Percentiles rank a stretch among this genome's conserved stretches.
Conservation (phyloP, 2,329 filamentous ascomycete species). For the Graphium sp. region DNA sequence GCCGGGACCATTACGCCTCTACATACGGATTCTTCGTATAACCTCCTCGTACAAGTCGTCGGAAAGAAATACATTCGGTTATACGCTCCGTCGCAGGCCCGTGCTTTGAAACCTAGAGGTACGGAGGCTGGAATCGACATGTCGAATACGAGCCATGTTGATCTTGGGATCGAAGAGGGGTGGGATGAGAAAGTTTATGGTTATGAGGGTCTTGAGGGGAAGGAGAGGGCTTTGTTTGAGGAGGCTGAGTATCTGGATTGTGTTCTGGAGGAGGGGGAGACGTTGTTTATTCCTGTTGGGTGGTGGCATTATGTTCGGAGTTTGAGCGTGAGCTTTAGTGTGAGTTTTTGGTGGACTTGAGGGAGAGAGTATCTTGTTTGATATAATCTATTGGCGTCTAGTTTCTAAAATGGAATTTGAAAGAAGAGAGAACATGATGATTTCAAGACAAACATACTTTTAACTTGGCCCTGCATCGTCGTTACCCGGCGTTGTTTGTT, state of each 20-base stretch:
- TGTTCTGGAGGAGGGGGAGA: constrained; percentile 66
- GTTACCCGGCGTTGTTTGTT: constrained; percentile 2
- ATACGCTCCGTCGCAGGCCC: constrained; percentile 52
- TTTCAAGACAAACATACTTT: no score
- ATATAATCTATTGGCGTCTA: no score
- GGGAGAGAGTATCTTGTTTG: no score
- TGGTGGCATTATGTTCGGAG: constrained; percentile 98
- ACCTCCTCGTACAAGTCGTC: constrained; percentile 77
- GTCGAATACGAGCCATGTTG: constrained; percentile 74
- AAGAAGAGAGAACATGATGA: no score
- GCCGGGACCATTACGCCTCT: constrained; percentile 76
- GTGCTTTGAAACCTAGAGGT: constrained; percentile 41
- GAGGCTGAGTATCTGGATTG: constrained; percentile 55
- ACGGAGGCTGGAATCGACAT: constrained; percentile 65
- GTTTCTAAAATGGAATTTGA: no score
- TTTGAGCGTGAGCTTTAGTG: constrained; percentile 74
- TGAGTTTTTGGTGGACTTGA: constrained; percentile 90
- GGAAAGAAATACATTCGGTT: constrained; percentile 85
- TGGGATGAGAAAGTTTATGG: constrained; percentile 17
- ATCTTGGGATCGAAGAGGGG: constrained; percentile 54
- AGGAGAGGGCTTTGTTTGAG: constrained; percentile 29
- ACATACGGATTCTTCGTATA: constrained; percentile 89
- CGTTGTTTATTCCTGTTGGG: constrained; percentile 75
- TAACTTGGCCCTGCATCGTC: not conserved
- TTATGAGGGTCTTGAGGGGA: constrained; percentile 17